Evolutionary conservation across 2,329 filamentous ascomycete genomes (phyloP).

Genomic region (Aspergillus candidus): DNA sequence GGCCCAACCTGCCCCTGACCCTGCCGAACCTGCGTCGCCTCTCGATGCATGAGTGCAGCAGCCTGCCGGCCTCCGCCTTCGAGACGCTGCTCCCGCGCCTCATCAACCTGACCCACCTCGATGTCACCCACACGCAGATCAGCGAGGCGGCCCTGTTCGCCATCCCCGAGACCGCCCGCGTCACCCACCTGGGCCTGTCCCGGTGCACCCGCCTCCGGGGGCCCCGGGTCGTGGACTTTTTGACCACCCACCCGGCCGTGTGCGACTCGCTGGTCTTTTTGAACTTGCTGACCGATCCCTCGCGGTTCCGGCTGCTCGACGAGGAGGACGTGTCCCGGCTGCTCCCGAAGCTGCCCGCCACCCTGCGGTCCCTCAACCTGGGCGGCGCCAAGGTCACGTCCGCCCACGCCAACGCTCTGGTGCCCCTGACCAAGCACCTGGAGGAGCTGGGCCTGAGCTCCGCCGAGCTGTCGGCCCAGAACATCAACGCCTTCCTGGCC

Average conservation of each 20-base stretch:
- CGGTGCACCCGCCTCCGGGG: constrained; percentile 68
- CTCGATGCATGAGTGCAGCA: constrained; percentile 73
- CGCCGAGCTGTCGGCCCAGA: constrained; percentile 55
- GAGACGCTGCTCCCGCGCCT: constrained; percentile 67
- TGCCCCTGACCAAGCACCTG: constrained; percentile 62
- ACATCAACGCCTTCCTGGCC: constrained; percentile 60
- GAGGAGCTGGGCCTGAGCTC: constrained; percentile 72
- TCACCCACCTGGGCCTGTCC: constrained; percentile 72
- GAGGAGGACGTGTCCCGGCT: constrained; percentile 60
- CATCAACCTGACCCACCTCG: constrained; percentile 64
- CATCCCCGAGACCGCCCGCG: constrained; percentile 63
- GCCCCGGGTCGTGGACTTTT: constrained; percentile 61
- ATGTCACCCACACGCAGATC: constrained; percentile 71
- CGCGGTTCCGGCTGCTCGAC: constrained; percentile 65
- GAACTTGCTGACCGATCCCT: constrained; percentile 66
- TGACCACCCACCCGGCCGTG: constrained; percentile 64
- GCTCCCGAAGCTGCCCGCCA: constrained; percentile 59
- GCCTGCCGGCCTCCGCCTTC: constrained; percentile 61
- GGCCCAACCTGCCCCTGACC: constrained; percentile 45
- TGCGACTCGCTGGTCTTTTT: constrained; percentile 60
- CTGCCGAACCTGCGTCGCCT: constrained; percentile 58
- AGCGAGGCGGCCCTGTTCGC: constrained; percentile 64
- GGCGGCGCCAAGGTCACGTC: constrained; percentile 66
- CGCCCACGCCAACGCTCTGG: constrained; percentile 58
- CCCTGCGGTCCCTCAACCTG: constrained; percentile 67